Base-by-base conservation (phyloP, 345 rosid species). In the Pistacia atlantica region DNA sequence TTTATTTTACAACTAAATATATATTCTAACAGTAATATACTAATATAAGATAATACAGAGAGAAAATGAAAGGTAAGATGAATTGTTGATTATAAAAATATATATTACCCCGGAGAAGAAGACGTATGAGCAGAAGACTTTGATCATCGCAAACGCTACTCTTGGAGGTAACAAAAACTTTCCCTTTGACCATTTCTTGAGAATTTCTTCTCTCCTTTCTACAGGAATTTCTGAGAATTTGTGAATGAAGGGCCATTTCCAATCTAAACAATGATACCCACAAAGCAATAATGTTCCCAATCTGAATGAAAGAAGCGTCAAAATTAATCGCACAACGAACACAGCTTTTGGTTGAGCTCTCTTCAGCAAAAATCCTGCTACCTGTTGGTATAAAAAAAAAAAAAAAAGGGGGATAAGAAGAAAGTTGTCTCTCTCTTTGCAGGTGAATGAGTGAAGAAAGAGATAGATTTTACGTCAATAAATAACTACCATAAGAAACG, bases 231-330 rank as follows among this genome's bases (percentile, higher is more conserved):
- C 85, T 46, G 91, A 84, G 80, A 94, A 92, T 16, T 79, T 88
- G 83, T 81, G 90, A 35, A 94, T 64, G 65, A 91, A 89, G 4
- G 97, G 97, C 95, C 92, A 91, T 20, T 45, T 74, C 84, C 89
- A 80, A 42, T 76, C 89, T 64, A 89, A 81, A 84, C 91, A 90
- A 67, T 80, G 55, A 38, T 77, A 80, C 54, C 97, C 97, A 75
- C 96, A 91, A 9, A 92, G 90, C 78, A 91, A 75, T 35, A 91
- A 71, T 28, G 96, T 90, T 38, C 94, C 96, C 65, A 91, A 38
- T 79, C 97, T 88, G 79, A 74, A 92, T 18, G 94, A 89, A 6
- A 94, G 76, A 59, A 89, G 9, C 77, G 51, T 84, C 82, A 92
- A 38, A 62, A 83, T 82, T 55, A 87, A 56, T 63, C 76, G 80